Evolutionary conservation across 441 rosid species (phyloP), one percentile per base, ranked within the genome.

Genomic region (Erodium moschatum): DNA sequence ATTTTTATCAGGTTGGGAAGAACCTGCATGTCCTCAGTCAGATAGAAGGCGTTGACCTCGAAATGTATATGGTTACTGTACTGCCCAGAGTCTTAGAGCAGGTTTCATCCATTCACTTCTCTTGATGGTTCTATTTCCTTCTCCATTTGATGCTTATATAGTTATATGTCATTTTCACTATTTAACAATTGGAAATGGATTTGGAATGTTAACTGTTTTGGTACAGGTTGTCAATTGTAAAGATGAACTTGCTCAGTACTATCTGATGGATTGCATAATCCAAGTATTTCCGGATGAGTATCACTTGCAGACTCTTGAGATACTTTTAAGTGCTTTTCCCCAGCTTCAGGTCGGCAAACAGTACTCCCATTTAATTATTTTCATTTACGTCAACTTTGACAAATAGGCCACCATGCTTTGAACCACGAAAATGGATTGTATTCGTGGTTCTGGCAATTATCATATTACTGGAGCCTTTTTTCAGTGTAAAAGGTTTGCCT

Each of bases 281-380:
- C 99, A 94, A 85, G 99, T 94, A 50, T 94, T 94, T 75, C 97
- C 99, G n/a, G 97, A 94, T 72, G 99, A 94, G 79, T 88, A 94
- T 85, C 99, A 94, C 79, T 85, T 94, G 84, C 99, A 91, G 77
- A 94, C 99, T 67, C 96, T 94, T 78, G 99, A 94, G 75, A 74
- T 90, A 70, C 81, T 94, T 75, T 80, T 94, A 79, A 86, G 91
- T 75, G 99, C 93, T 69, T 94, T 85, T 75, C 99, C 99, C 56
- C 97, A 88, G 76, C 99, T 94, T 79, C 97, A 91, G 97, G 99
- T 94, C 73, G 68, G 69, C 74, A 63, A 67, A 65, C 66, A 29
- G 38, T 62, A 56, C 33, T 10, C 13, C 18, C 8, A 4, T 61
- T 61, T 21, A 10, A 62, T 27, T 21, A 13, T 61, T 24, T 12